These are phyloP conservation scores for Volvox reticuliferus DNA, from an alignment of 139 green algal species.

Conservation along the genomic window DNA sequence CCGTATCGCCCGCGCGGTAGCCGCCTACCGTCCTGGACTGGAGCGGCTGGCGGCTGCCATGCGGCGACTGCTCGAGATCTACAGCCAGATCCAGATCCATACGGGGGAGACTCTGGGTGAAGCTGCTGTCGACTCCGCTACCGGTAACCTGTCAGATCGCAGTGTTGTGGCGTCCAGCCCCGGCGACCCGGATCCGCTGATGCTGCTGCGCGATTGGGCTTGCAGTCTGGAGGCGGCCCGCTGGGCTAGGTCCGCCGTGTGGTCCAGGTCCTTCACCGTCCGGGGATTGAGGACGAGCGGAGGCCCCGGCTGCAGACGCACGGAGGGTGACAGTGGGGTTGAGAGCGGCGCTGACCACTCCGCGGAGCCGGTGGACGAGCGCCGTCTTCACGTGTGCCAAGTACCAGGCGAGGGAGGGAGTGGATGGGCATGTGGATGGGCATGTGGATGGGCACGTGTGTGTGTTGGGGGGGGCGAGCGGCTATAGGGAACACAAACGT, in stretches of 20 bases:
- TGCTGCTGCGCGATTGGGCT: constrained; percentile 39
- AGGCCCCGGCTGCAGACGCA: background rate
- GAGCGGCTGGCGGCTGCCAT: constrained; percentile 31
- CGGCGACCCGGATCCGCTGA: background rate
- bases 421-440: background rate
- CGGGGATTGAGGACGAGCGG: constrained; percentile 20
- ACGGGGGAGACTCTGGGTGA: too few species aligned
- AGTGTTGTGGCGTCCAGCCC: background rate
- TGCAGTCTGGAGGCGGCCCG: constrained; percentile 44
- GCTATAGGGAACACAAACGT: too few species aligned
- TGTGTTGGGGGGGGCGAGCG: too few species aligned
- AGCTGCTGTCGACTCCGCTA: too few species aligned
- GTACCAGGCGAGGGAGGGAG: background rate
- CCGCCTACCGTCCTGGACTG: constrained; percentile 43
- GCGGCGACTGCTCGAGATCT: constrained; percentile 42
- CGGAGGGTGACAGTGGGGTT: background rate
- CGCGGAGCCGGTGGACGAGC: background rate
- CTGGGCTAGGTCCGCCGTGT: constrained; percentile 70
- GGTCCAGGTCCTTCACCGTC: constrained; percentile 73
- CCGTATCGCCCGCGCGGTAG: constrained; percentile 52
- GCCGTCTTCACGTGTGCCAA: background rate
- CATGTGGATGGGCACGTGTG: constrained; percentile 7
- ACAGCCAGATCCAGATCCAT: background rate
- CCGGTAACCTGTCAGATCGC: too few species aligned
- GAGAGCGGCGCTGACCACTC: background rate